Base-by-base conservation (phyloP, 2,329 filamentous ascomycete genomes). In the Neonectria sp. region DNA sequence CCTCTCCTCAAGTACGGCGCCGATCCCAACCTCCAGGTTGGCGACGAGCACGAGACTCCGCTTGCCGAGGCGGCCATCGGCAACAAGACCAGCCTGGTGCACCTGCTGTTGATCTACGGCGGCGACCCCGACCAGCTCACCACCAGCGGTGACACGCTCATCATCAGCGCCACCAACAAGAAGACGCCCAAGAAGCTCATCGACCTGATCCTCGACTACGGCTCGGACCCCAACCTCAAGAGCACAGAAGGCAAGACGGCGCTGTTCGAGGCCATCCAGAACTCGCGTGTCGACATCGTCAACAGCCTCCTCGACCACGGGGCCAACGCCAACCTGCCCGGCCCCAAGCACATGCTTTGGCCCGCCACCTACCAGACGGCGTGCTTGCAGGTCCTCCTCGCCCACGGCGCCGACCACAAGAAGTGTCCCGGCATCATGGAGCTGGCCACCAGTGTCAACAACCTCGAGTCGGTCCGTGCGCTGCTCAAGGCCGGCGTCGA, bases 301-400 rank as follows among this genome's bases (percentile, higher is more conserved):
- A 82, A 79, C 9, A 77, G 76, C 2, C 79, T 86, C 33, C 75
- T 86, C 3, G 80, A 92, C 58, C 85, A 90, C 61, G 86, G 87
- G 3, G 91, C 91, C 2, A 87, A 92, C 72, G 86, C 90, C 9
- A 93, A 93, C 75, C 81, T 92, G 6, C 91, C 91, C 2, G 90
- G 89, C 1, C 90, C 90, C 12, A 91, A 92, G 78, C 89, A 93
- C 80, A 87, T 90, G 79, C 84, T 93, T 27, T 91, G 91, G 91
- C 89, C 90, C 2, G 84, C 90, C 0, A 87, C 86, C 0, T 88
- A 90, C 78, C 85, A 90, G 58, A 83, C 90, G 0, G 79, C 83
- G 8, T 90, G 88, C 67, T 80, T 93, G 35, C 84, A 88, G 72
- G 78, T 90, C 2, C 82, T 93, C 21, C 85, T 92, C 1, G 70